A percentile compares a stretch with the other conserved stretches of the same genome.
Evolutionary conservation across 495 filamentous ascomycete species (phyloP).

Genomic region (Melanomma pulvis-pyrius): DNA sequence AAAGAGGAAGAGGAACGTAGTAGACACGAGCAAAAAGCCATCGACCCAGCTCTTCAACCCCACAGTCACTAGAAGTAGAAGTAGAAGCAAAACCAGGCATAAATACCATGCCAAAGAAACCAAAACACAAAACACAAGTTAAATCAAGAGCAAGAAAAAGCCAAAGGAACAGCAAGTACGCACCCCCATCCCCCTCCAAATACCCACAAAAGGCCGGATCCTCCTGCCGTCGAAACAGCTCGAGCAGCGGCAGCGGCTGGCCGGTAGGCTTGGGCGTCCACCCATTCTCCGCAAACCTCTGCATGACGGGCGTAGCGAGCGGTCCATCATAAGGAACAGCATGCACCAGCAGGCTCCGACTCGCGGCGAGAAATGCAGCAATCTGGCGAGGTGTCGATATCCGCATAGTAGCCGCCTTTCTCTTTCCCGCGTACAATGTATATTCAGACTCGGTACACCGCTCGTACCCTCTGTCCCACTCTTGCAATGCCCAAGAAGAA

Average conservation of each 20-base stretch:
- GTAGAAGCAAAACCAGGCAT: too few species aligned
- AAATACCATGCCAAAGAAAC: too few species aligned
- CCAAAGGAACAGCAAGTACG: neutral
- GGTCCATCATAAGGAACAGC: slow-evolving; percentile 11
- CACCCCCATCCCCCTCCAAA: slow-evolving; percentile 5
- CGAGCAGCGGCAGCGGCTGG: neutral
- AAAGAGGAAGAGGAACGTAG: too few species aligned
- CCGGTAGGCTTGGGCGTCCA: slow-evolving; percentile 7
- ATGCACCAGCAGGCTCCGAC: neutral
- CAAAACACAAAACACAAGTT: neutral
- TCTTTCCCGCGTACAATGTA: too few species aligned
- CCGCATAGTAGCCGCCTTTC: too few species aligned
- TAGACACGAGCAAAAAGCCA: too few species aligned
- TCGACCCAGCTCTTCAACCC: too few species aligned
- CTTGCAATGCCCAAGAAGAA: too few species aligned
- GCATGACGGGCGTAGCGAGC: neutral
- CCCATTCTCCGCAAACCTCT: neutral
- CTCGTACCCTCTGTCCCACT: too few species aligned
- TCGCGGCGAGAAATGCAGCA: neutral
- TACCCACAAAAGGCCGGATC: slow-evolving; percentile 10
- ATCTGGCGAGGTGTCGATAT: too few species aligned
- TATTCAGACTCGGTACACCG: too few species aligned
- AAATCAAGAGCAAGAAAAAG: neutral
- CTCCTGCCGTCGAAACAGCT: slow-evolving; percentile 8
- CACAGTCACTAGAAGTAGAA: too few species aligned